Percentiles rank a stretch among this genome's conserved stretches.
Evolutionary conservation across 352 stramenopile species (phyloP).

Genomic region (Plasmopara muralis): DNA sequence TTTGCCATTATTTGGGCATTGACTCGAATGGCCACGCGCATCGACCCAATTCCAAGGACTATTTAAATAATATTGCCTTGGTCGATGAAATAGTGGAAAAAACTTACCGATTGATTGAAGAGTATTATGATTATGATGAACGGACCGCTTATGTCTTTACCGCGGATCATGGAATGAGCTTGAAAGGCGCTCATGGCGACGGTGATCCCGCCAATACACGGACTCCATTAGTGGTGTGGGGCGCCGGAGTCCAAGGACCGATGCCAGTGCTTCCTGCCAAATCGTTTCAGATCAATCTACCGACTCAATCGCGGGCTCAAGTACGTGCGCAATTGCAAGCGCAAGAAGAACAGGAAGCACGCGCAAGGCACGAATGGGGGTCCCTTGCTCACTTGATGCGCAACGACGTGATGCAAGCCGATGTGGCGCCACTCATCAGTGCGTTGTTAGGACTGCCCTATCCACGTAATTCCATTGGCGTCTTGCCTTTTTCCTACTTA

Average conservation of each 20-base stretch:
- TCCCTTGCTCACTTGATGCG: slow-evolving; percentile 37
- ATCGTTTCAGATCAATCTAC: slow-evolving; percentile 52
- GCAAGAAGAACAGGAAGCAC: slow-evolving; percentile 42
- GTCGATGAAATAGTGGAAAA: slow-evolving; percentile 76
- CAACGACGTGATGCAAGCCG: slow-evolving; percentile 80
- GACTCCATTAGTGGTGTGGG: slow-evolving; percentile 73
- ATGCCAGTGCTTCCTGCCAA: not conserved
- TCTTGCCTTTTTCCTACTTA: slow-evolving; percentile 68
- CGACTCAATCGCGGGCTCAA: slow-evolving; percentile 59
- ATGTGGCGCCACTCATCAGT: slow-evolving; percentile 72
- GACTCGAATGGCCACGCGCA: slow-evolving; percentile 84
- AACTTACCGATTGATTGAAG: slow-evolving; percentile 44
- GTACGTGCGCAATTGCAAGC: slow-evolving; percentile 50
- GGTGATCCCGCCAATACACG: slow-evolving; percentile 76
- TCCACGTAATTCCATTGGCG: slow-evolving; percentile 77
- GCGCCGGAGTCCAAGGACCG: slow-evolving; percentile 52
- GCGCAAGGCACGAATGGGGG: slow-evolving; percentile 38
- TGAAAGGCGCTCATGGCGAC: slow-evolving; percentile 77
- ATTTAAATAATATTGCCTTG: slow-evolving; percentile 79
- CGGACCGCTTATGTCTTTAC: slow-evolving; percentile 78
- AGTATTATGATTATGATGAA: slow-evolving; percentile 62
- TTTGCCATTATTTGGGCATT: slow-evolving; percentile 80
- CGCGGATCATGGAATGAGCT: slow-evolving; percentile 80
- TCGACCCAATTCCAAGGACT: slow-evolving; percentile 66
- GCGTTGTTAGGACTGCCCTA: slow-evolving; percentile 66